These are phyloP conservation scores for Cryptomeria japonica DNA, from an alignment of 75 land plant genomes.

Conservation along the genomic window DNA sequence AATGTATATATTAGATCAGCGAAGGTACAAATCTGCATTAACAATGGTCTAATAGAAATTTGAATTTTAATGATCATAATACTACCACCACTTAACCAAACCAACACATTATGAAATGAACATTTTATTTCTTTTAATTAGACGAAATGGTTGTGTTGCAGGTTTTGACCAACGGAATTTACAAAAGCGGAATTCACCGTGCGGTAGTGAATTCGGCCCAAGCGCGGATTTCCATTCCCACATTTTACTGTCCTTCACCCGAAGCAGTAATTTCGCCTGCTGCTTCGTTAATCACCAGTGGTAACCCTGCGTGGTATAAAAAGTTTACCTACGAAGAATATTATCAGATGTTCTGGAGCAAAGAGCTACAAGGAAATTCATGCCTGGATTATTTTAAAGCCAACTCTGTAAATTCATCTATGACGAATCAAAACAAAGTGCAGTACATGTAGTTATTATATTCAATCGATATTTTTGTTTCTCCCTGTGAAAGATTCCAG, in stretches of 20 bases:
- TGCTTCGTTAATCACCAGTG: too few relatives aligned
- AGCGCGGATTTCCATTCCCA: slow-evolving; percentile 48
- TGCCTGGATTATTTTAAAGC: slow-evolving; percentile 34
- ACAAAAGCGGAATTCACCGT: slow-evolving; percentile 57
- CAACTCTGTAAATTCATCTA: too few relatives aligned
- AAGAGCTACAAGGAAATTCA: slow-evolving; percentile 19
- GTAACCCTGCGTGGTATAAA: slow-evolving; percentile 9
- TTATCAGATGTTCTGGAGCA: slow-evolving; percentile 39
- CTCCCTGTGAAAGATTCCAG: too few relatives aligned
- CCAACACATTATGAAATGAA: too few relatives aligned
- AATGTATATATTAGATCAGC: too few relatives aligned
- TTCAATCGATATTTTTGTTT: too few relatives aligned
- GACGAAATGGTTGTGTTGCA: slow-evolving; percentile 8
- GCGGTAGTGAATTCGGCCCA: slow-evolving; percentile 54
- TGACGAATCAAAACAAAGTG: not conserved
- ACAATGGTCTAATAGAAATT: too few relatives aligned
- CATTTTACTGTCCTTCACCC: slow-evolving; percentile 16
- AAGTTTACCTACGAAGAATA: slow-evolving; percentile 54
- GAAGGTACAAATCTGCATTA: too few relatives aligned
- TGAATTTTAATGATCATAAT: too few relatives aligned
- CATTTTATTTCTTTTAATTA: too few relatives aligned
- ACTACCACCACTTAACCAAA: too few relatives aligned
- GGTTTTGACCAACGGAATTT: slow-evolving; percentile 56
- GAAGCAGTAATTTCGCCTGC: too few relatives aligned
- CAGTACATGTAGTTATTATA: not conserved